Base-by-base conservation (phyloP, 345 rosid species). In the Ceriops decandra region DNA sequence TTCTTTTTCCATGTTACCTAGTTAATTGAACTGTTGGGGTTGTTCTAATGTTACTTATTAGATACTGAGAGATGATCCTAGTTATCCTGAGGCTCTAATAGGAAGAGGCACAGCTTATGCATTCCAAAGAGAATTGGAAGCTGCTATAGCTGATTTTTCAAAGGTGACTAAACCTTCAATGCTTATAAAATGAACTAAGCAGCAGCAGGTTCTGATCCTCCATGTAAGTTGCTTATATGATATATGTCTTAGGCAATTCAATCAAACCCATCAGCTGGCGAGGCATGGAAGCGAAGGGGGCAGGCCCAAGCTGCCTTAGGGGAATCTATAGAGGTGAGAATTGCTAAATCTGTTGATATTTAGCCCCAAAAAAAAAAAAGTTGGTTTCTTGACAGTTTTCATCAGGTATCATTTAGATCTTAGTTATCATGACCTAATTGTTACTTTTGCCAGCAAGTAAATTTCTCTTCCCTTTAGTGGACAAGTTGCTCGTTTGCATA, bases 211-310 rank as follows among this genome's bases (percentile, higher is more conserved):
- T 57, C 60, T 66, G 46, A 51, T 68, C 75, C 49, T 60, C 16
- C 0, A 5, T 56, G 30, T 56, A 22, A 32, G 7, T 63, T 52
- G 46, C 62, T 68, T 53, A 58, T 64, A 15, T 47, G 24, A 63
- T 78, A 60, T 33, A 47, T 71, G 56, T 22, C 60, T 70, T 79
- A 95, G 97, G 99, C 99, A 57, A 86, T 93, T 70, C 80, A 87
- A 88, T 81, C 84, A 36, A 91, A 91, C 75, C 95, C 96, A 59
- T 86, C 86, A 54, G 99, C 97, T 68, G 88, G 91, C 74, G 99
- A 95, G 89, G 99, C 97, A 62, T 95, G 99, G 98, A 95, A 95
- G 81, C 88, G 95, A 69, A 91, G 99, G 81, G 96, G 99, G 60
- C 99, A 95, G 73, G 99, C 97, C 63, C 88, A 88, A 79, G 99